A percentile compares a stretch with the other conserved stretches of the same genome.
Evolutionary conservation across 305 asterid species (phyloP).

Genomic region (Rubia tinctorum): DNA sequence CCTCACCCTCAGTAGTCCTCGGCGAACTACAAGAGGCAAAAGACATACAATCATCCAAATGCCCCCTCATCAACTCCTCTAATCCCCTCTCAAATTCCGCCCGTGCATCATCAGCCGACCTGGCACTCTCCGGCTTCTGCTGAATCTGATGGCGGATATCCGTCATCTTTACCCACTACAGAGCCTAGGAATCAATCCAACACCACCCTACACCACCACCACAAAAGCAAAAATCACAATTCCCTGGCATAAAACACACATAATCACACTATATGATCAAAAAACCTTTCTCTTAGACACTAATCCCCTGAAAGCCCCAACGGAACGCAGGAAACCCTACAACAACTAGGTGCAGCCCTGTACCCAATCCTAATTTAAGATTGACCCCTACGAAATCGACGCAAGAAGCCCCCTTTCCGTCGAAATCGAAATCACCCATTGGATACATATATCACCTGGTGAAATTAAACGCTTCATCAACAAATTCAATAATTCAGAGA

Average conservation of each 20-base stretch:
- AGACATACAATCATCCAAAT: constrained; percentile 86
- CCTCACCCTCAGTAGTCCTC: constrained; percentile 72
- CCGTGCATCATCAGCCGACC: constrained; percentile 39
- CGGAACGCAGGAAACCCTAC: constrained; percentile 34
- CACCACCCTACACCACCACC: constrained; percentile 30
- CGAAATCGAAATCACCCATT: constrained; percentile 30
- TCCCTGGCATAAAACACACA: constrained; percentile 27
- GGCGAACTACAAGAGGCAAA: constrained; percentile 89
- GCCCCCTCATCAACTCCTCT: constrained; percentile 83
- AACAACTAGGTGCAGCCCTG: constrained; percentile 46
- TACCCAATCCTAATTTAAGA: constrained; percentile 36
- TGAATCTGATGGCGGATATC: constrained; percentile 66
- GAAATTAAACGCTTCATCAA: constrained; percentile 25
- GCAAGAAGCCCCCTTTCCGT: constrained; percentile 23
- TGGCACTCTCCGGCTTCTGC: constrained; percentile 74
- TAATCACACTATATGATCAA: constrained; percentile 20
- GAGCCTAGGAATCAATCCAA: constrained; percentile 21
- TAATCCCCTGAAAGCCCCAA: constrained; percentile 33
- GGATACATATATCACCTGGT: constrained; percentile 62
- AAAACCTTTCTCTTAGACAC: constrained; percentile 29
- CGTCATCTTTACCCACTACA: constrained; percentile 47
- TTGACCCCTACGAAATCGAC: constrained; percentile 25
- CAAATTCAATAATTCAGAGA: not conserved
- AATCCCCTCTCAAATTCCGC: constrained; percentile 75
- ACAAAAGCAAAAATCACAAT: constrained; percentile 11